phyloP scores from a whole-genome alignment of 176 grass and related monocot species.

The Hordeum marinum region DNA sequence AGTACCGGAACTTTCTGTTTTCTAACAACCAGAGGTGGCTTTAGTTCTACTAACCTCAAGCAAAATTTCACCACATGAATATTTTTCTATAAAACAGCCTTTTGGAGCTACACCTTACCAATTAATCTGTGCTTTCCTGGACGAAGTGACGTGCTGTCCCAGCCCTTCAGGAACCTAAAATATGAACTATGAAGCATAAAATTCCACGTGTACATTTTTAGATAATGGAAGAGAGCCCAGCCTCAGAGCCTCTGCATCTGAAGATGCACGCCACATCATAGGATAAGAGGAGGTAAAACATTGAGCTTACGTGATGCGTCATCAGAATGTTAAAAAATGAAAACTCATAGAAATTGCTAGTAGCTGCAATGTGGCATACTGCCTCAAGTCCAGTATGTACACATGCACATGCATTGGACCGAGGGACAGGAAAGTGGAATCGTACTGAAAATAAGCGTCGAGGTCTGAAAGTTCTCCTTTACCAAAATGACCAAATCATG shows the following conservation, averaged over 20 bases:
- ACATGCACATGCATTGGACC: neutral
- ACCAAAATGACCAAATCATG: neutral
- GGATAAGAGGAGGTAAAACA: neutral
- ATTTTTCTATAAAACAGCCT: neutral
- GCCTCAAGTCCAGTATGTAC: neutral
- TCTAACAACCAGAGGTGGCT: neutral
- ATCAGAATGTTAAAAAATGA: neutral
- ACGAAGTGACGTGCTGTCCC: slow-evolving; percentile 8
- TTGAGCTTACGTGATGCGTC: neutral
- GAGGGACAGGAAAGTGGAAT: neutral
- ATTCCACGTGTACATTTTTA: neutral
- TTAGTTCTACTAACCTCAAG: neutral
- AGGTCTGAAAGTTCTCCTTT: neutral
- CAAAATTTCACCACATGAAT: neutral
- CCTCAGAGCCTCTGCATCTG: neutral
- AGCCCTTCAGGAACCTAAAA: slow-evolving; percentile 36
- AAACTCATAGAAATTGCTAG: neutral
- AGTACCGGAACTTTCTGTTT: neutral
- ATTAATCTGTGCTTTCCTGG: slow-evolving; percentile 16
- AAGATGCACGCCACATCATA: neutral
- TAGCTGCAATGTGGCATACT: neutral
- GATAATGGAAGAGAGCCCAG: neutral
- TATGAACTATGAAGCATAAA: slow-evolving; percentile 2
- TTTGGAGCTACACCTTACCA: slow-evolving; percentile 22
- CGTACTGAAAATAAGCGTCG: neutral